Percentiles rank a stretch among this genome's conserved stretches.
Evolutionary conservation across 331 rosid genomes (phyloP).

Genomic region (Pyrus hybrid): DNA sequence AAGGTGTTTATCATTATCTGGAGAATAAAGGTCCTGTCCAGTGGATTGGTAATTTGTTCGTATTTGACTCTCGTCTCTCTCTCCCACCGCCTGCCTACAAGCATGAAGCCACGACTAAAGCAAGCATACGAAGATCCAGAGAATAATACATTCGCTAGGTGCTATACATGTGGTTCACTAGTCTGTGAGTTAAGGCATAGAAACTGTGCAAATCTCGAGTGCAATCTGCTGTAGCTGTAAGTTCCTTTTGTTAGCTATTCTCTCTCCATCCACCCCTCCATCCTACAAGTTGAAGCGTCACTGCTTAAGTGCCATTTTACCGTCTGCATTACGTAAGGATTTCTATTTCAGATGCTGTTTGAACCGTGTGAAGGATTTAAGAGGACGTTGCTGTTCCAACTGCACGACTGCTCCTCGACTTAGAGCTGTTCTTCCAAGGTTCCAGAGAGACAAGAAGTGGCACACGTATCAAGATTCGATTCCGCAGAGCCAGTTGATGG

Average conservation of each 20-base stretch:
- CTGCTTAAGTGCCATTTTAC: background rate
- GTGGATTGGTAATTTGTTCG: constrained; percentile 90
- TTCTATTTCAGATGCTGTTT: constrained; percentile 58
- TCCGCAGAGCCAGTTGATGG: constrained; percentile 16
- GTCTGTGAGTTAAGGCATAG: constrained; percentile 78
- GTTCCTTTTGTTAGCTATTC: constrained; percentile 22
- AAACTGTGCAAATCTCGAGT: constrained; percentile 90
- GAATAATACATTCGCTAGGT: constrained; percentile 55
- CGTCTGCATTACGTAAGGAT: background rate
- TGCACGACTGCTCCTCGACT: constrained; percentile 79
- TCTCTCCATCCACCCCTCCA: background rate
- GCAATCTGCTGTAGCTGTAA: constrained; percentile 85
- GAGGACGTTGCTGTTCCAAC: constrained; percentile 69
- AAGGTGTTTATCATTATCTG: constrained; percentile 83
- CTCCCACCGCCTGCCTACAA: constrained; percentile 59
- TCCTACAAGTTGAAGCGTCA: background rate
- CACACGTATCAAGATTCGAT: constrained; percentile 61
- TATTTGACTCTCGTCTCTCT: constrained; percentile 90
- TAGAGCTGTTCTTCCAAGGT: constrained; percentile 60
- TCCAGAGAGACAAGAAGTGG: constrained; percentile 72
- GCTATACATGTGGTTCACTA: constrained; percentile 53
- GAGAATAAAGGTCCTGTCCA: constrained; percentile 67
- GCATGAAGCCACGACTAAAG: constrained; percentile 33
- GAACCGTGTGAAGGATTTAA: constrained; percentile 46
- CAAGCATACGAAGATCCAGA: constrained; percentile 20